Base-by-base conservation (phyloP, 352 stramenopile species). In the Thalassiosira hispida region DNA sequence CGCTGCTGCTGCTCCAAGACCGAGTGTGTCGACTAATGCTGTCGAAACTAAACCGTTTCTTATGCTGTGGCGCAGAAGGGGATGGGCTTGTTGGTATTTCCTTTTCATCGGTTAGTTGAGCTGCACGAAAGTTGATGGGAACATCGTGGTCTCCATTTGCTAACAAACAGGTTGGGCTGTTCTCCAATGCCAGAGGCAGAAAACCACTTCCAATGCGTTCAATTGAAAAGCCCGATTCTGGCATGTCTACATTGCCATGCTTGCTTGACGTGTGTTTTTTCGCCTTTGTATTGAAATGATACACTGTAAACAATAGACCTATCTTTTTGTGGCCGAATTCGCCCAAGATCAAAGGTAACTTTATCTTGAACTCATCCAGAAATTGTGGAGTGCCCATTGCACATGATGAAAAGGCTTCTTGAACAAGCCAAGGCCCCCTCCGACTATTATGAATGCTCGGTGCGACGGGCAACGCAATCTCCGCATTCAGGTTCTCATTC, bases 91-190 rank as follows among this genome's bases (percentile, higher is more conserved):
- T 47, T 40, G 40, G 23, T 38, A 12, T 42, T 38, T 66, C 47
- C 60, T 46, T 72, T 20, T 63, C 29, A 22, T 77, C 51, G 9
- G 25, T 25, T 38, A 83, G 12, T 25, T 73, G 53, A 18, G 73
- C 7, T 60, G 83, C 73, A 68, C 73, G 69, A 31, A 87, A 89
- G 16, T 76, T 53, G 65, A 94, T 84, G 29, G 83, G 83, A 12
- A 94, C 80, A 62, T 90, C 77, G 59, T 94, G 81, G 29, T 87
- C 71, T 11, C 87, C 88, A 83, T 93, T 90, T 40, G 79, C 76
- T 61, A 94, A 66, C 33, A 93, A 46, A 57, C 77, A 84, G 11
- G 70, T 77, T 16, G 70, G 57, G 35, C 78, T 78, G 38, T 67
- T 70, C 14, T 83, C 64, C 12, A 66, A 66, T 33, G 68, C 79